These are phyloP conservation scores for Pseudogymnoascus sp. DNA, from an alignment of 2,329 filamentous ascomycete genomes.

Conservation along the genomic window DNA sequence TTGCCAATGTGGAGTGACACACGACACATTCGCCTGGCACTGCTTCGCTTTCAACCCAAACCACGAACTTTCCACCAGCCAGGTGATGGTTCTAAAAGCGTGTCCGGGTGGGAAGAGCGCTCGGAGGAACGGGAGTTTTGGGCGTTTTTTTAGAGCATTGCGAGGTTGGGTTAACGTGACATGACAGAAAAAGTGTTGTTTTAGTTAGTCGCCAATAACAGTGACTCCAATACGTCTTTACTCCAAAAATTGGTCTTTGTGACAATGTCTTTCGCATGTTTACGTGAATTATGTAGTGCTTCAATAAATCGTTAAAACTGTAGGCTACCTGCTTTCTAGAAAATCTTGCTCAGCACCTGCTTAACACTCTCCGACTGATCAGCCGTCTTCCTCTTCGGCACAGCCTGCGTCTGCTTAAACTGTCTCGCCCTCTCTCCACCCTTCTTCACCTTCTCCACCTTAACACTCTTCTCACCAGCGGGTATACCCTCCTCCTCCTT, in stretches of 20 bases:
- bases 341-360: constrained; percentile 57
- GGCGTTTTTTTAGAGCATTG: constrained; percentile 4
- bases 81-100: not conserved
- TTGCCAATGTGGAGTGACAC: not conserved
- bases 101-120: not conserved
- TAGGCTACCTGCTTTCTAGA: constrained; percentile 32
- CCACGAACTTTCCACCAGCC: not conserved
- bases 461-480: constrained; percentile 18
- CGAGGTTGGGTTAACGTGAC: constrained; percentile 8
- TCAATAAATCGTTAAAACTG: constrained; percentile 4
- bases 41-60: not conserved
- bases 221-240: constrained; percentile 2
- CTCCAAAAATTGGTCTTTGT: not conserved
- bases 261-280: not conserved
- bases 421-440: constrained; percentile 36
- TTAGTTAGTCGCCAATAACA: constrained; percentile 9
- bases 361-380: constrained; percentile 49
- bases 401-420: constrained; percentile 60
- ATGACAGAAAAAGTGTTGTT: constrained; percentile 9
- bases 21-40: constrained; percentile 2
- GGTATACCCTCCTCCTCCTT: constrained; percentile 26
- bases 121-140: constrained; percentile 1
- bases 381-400: constrained; percentile 37
- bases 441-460: constrained; percentile 23
- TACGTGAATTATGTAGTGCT: not conserved